Base-by-base conservation (phyloP, 2,329 filamentous ascomycete genomes). In the Pyrenochaeta sp. region DNA sequence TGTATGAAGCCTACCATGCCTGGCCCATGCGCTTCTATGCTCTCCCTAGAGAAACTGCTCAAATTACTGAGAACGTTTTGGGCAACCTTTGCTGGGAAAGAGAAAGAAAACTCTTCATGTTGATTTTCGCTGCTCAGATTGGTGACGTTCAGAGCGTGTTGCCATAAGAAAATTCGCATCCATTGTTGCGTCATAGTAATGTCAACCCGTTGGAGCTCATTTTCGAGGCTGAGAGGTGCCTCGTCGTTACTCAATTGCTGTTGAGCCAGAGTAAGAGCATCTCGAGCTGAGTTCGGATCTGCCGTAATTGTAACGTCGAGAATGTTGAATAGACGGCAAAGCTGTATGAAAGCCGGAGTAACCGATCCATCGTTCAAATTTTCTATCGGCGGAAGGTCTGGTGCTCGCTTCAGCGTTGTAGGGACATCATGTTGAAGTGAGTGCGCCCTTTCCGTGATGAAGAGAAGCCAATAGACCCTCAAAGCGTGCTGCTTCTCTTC, bases 131-230 rank as follows among this genome's bases (percentile, higher is more conserved):
- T 62, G 30, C 62, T 63, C 15, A 69, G 22, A 21, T 60, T 68
- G 3, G 65, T 69, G 3, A 69, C 66, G 15, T 61, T 58, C 13
- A 69, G 44, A n/a, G 67, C 64, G 45, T 68, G 62, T 35, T 69
- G 67, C 67, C 67, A 69, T 3, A 69, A 34, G 41, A 67, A 68
- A 3, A 69, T 68, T 6, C 67, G 60, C 67, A 69, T 68, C 67
- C 67, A 69, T 34, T 69, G 67, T 28, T 69, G 67, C 3, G 67
- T 69, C 64, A 69, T 69, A 0, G 64, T 65, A 4, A 69, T 69
- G 23, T 69, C 65, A 7, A 65, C 67, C n/a, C 67, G 56, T 36
- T 68, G 65, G 6, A 69, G 43, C 31, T 68, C 66, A n/a, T 68
- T 69, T n/a, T 65, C 55, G 1, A 68, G 50, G 36, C 53, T 59